A percentile compares a stretch with the other conserved stretches of the same genome.
Evolutionary conservation across 352 stramenopile genomes (phyloP).

Genomic region (Pythium monospermum): DNA sequence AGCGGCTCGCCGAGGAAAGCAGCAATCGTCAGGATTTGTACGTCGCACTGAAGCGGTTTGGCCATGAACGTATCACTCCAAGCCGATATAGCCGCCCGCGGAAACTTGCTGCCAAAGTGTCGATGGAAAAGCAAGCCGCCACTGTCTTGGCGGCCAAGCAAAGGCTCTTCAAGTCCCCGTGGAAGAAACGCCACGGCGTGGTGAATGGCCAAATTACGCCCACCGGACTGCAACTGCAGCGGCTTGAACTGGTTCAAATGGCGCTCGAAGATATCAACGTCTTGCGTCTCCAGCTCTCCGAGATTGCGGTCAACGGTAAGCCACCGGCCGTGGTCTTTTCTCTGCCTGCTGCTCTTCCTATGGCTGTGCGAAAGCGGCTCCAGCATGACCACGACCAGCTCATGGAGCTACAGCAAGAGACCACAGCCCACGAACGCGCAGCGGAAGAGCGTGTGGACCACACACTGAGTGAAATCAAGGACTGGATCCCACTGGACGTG

Average conservation of each 20-base stretch:
- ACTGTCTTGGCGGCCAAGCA: slow-evolving; percentile 1
- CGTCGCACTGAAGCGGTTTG: slow-evolving; percentile 9
- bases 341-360: neutral
- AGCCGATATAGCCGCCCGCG: slow-evolving; percentile 8
- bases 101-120: slow-evolving; percentile 10
- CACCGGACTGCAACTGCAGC: slow-evolving; percentile 3
- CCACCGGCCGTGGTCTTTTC: neutral
- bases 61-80: neutral
- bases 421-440: slow-evolving; percentile 14
- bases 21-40: slow-evolving; percentile 14
- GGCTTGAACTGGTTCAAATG: slow-evolving; percentile 31
- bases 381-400: slow-evolving; percentile 15
- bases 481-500: slow-evolving; percentile 57
- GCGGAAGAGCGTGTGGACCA: slow-evolving; percentile 36
- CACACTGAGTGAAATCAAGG: slow-evolving; percentile 43
- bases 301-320: neutral
- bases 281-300: slow-evolving; percentile 3
- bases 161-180: slow-evolving; percentile 10
- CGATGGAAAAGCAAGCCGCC: slow-evolving; percentile 1
- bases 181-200: slow-evolving; percentile 13
- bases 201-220: neutral
- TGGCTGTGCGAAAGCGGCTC: slow-evolving; percentile 3
- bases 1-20: slow-evolving; percentile 26
- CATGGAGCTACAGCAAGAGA: neutral
- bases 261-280: slow-evolving; percentile 25